Percentiles rank a stretch among this genome's conserved stretches.
Conservation (phyloP, 768 basidiomycete genomes). For the Rhodotorula paludigena region DNA sequence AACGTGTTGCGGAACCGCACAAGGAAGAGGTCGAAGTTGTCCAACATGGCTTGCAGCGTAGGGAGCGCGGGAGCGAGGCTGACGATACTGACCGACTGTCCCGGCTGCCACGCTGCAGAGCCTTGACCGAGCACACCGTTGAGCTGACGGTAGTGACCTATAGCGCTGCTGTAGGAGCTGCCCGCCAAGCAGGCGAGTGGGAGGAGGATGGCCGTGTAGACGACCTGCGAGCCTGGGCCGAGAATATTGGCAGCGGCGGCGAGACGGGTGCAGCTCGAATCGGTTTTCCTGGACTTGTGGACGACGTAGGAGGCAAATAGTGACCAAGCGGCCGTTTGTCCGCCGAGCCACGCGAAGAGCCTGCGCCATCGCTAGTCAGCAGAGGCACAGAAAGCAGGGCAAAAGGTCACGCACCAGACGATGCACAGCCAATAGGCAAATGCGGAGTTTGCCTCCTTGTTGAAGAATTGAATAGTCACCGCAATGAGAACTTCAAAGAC, state of each 20-base stretch:
- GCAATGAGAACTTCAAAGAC: constrained; percentile 16
- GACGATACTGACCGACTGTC: neutral
- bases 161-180: neutral
- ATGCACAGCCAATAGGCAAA: neutral
- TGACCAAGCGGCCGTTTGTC: constrained; percentile 10
- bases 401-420: constrained; percentile 4
- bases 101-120: neutral
- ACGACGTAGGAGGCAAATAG: constrained; percentile 6
- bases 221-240: neutral
- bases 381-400: too few relatives aligned
- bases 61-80: constrained; percentile 5
- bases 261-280: too few relatives aligned
- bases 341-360: constrained; percentile 11
- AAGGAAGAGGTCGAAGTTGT: neutral
- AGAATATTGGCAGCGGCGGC: neutral
- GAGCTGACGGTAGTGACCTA: neutral
- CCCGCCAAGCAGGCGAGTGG: constrained; percentile 18
- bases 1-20: neutral
- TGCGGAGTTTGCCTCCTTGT: neutral
- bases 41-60: neutral
- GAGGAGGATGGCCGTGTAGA: constrained; percentile 11
- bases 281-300: neutral
- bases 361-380: neutral
- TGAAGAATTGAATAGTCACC: neutral
- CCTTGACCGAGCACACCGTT: neutral